Evolutionary conservation across 495 filamentous ascomycete species (phyloP).

Genomic region (Endocarpon pusillum): DNA sequence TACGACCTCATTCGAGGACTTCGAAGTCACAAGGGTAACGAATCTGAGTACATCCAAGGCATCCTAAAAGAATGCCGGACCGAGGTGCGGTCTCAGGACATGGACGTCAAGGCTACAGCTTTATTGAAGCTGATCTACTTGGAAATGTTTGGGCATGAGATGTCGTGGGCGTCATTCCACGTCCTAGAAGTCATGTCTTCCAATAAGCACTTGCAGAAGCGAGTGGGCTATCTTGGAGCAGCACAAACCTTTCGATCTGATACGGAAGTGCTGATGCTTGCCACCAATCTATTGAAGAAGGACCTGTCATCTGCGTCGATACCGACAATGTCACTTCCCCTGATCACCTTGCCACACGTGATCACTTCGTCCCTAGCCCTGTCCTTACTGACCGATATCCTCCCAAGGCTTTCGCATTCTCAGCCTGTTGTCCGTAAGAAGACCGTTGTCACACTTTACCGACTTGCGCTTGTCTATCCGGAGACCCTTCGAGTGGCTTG

Average conservation of each 20-base stretch:
- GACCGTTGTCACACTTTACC: constrained; percentile 81
- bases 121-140: constrained; percentile 89
- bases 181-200: constrained; percentile 98
- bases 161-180: constrained; percentile 98
- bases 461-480: constrained; percentile 82
- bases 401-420: constrained; percentile 74
- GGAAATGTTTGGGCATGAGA: constrained; percentile 98
- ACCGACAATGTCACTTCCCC: constrained; percentile 64
- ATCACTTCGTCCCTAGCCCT: constrained; percentile 81
- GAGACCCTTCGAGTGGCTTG: constrained; percentile 83
- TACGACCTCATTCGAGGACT: constrained; percentile 97
- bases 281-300: constrained; percentile 95
- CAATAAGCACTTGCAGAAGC: constrained; percentile 80
- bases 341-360: constrained; percentile 76
- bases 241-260: constrained; percentile 91
- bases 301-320: constrained; percentile 63
- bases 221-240: constrained; percentile 89
- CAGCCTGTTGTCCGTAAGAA: constrained; percentile 79
- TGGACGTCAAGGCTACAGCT: constrained; percentile 93
- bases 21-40: constrained; percentile 80
- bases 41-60: constrained; percentile 83
- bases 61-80: constrained; percentile 84
- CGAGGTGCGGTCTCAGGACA: constrained; percentile 79
- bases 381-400: constrained; percentile 67
- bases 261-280: constrained; percentile 94